Base-by-base conservation (phyloP, 768 basidiomycete genomes). In the Collybia sordida region DNA sequence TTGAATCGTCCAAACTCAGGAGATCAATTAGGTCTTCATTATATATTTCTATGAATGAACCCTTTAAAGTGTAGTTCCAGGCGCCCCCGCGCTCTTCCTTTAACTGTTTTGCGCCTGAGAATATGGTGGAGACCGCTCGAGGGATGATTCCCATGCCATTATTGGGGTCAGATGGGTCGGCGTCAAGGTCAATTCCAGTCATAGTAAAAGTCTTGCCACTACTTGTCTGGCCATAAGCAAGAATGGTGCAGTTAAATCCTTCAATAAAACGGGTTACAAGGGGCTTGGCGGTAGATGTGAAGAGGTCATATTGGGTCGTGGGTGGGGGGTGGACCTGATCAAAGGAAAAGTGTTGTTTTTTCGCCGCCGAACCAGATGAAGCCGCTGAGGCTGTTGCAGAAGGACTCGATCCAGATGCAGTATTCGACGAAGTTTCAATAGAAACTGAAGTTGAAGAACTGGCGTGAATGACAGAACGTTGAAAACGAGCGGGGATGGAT, bases 21-120 rank as follows among this genome's bases (percentile, higher is more conserved):
- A 99, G 77, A 75, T 99, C 97, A 65, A 98, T 91, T 45, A 99
- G 82, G 71, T 99, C 97, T 72, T 99, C 97, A 69, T 99, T 98
- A 72, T 99, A 98, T 46, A 99, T 82, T 77, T 99, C 97, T 56
- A 99, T 86, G 74, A 96, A 99, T 19, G 91, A 93, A 44, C 90
- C 90, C 70, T 91, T 94, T 64, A 93, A 72, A 55, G 67, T 81
- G 63, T 76, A 93, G 51, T 78, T 87, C 92, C 90, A 96, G 36
- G 83, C 71, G 53, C 76, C 77, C 31, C 77, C 83, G 24, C 90
- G 84, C 64, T 86, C 86, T 62, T 85, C 87, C 70, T 83, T 91
- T 47, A 88, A 73, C 64, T 88, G 83, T 60, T 80, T 82, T 38
- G 90, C 88, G 40, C 80, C 75, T 11, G 83, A 70, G 65, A 98